Evolutionary conservation across 2,329 filamentous ascomycete species (phyloP), one percentile per base, ranked within the genome.

Genomic region (Arthrobotrys iridis): DNA sequence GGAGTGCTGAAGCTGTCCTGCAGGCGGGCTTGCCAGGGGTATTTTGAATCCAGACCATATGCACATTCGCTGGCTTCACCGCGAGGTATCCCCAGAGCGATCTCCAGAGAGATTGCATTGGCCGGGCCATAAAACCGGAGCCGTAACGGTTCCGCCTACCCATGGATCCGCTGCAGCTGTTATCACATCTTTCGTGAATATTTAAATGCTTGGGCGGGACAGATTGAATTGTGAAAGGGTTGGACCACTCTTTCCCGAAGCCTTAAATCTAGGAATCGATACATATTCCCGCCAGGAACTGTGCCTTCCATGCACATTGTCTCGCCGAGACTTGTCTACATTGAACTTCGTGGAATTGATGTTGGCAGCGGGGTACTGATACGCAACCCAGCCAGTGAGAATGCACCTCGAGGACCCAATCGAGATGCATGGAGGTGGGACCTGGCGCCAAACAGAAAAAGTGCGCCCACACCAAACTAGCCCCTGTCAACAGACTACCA

Each of bases 381-480:
- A 33, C 52, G 22, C 30, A 50, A 37, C 30, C 41, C 30, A 30
- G 37, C 62, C 60, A 62, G 24, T 58, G 41, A 73, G 10, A 73
- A 59, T n/a, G 33, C 37, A 30, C 45, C 35, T 13, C 66, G 24
- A 15, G 55, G 37, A 6, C 35, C 67, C 67, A 67, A 41, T 45
- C 15, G 24, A 30, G 63, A 59, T 40, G 48, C 58, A 59, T 41
- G 13, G 20, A 57, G 43, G 71, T 75, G 71, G 55, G 45, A 59
- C 55, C 63, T 40, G 70, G 62, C 71, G 71, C 63, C 58, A 75
- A 68, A 75, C 57, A 46, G 48, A 57, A 55, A 43, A 74, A 63
- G 40, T 66, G 15, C 33, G 68, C 33, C 33, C 41, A 52, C 41
- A 64, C 63, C 37, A 59, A 55, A 52, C 11, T n/a, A 40, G 15